Conservation (phyloP, 192 early-diverging fungal genomes). For the Coemansia sp. region DNA sequence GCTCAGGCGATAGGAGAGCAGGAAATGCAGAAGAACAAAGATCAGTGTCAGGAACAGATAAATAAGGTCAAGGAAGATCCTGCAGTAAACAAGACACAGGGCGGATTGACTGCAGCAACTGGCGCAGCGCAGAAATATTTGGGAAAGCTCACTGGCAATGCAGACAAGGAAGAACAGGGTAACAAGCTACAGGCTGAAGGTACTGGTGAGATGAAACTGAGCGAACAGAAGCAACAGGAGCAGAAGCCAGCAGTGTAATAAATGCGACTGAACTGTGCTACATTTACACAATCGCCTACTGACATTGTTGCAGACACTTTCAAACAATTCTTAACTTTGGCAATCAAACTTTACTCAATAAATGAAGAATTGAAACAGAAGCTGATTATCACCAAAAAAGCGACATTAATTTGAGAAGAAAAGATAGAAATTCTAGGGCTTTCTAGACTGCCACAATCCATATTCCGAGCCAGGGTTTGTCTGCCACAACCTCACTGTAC, state of each 20-base stretch:
- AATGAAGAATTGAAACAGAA: not conserved
- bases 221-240: not conserved
- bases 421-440: constrained; percentile 7
- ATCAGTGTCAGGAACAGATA: not conserved
- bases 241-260: not conserved
- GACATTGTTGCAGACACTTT: not conserved
- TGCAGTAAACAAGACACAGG: not conserved
- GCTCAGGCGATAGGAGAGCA: constrained; percentile 23
- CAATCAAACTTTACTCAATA: not conserved
- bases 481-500: constrained; percentile 90
- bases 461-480: constrained; percentile 76
- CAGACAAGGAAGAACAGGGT: constrained; percentile 14
- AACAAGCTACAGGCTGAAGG: constrained; percentile 17
- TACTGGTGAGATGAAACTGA: not conserved
- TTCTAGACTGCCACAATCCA: constrained; percentile 75
- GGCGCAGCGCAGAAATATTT: constrained; percentile 24
- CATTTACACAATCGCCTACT: not conserved
- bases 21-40: constrained; percentile 6
- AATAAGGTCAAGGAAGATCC: constrained; percentile 1
- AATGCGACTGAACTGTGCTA: not conserved
- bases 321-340: not conserved
- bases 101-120: constrained; percentile 1
- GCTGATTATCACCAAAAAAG: too few species aligned
- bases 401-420: not conserved
- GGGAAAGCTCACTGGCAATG: constrained; percentile 23